Percentiles rank a stretch among this genome's conserved stretches.
These are phyloP conservation scores for Metarhizium guizhouense DNA, from an alignment of 2,329 filamentous ascomycete genomes.

Conservation along the genomic window DNA sequence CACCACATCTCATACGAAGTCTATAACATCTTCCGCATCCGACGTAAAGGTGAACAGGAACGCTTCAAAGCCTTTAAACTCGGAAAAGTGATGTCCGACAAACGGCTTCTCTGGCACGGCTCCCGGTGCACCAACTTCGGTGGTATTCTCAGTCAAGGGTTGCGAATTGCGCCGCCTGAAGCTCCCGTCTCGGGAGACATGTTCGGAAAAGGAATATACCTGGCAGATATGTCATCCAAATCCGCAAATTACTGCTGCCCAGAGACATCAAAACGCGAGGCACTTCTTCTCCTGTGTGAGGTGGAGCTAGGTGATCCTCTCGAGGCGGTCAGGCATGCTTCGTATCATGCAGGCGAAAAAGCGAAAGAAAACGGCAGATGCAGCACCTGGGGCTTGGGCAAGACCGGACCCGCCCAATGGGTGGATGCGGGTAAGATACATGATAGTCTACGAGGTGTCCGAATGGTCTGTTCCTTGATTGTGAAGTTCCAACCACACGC, in stretches of 20 bases:
- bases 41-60: slow-evolving; percentile 61
- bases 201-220: slow-evolving; percentile 85
- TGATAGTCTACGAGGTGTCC: slow-evolving; percentile 54
- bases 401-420: slow-evolving; percentile 57
- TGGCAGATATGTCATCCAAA: slow-evolving; percentile 78
- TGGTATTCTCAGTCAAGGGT: slow-evolving; percentile 77
- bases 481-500: no score
- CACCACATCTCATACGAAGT: slow-evolving; percentile 54
- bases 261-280: slow-evolving; percentile 53
- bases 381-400: slow-evolving; percentile 64
- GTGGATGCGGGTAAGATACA: slow-evolving; percentile 64
- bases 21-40: slow-evolving; percentile 73
- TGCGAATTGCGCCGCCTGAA: slow-evolving; percentile 82
- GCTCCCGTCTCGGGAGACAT: slow-evolving; percentile 75
- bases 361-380: slow-evolving; percentile 51
- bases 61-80: slow-evolving; percentile 54
- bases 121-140: slow-evolving; percentile 76
- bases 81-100: slow-evolving; percentile 49
- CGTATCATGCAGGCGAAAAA: slow-evolving; percentile 54
- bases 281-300: slow-evolving; percentile 76
- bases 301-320: slow-evolving; percentile 67
- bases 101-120: slow-evolving; percentile 83
- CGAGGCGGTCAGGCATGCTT: slow-evolving; percentile 48
- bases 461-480: slow-evolving; percentile 42
- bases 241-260: slow-evolving; percentile 68